phyloP scores from a whole-genome alignment of 352 stramenopile species.

The Peronospora tabacina region DNA sequence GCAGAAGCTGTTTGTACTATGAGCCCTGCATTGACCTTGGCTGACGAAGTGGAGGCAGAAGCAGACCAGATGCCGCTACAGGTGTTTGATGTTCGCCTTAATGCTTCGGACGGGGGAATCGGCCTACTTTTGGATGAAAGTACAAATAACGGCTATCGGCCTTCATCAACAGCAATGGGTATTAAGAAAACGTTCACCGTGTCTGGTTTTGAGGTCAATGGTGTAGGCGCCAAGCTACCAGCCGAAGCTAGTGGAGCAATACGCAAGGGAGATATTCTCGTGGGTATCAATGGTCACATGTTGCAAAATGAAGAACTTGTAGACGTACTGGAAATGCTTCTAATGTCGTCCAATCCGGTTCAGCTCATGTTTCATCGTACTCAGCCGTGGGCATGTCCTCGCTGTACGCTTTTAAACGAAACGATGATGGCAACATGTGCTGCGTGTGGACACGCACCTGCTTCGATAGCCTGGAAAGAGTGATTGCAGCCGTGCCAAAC shows the following conservation, averaged over 20 bases:
- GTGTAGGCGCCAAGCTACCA: conserved; percentile 49
- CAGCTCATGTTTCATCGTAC: conserved; percentile 55
- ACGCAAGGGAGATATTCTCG: conserved; percentile 41
- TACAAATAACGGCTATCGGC: background rate
- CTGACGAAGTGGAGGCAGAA: conserved; percentile 3
- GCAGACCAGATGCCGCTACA: conserved; percentile 22
- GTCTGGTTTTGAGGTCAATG: conserved; percentile 57
- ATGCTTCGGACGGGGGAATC: conserved; percentile 62
- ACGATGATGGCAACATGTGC: conserved; percentile 29
- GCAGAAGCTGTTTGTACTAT: background rate
- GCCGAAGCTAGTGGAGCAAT: conserved; percentile 69
- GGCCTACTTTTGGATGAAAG: conserved; percentile 51
- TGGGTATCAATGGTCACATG: conserved; percentile 50
- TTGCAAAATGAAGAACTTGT: conserved; percentile 40
- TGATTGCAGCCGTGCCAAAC: background rate
- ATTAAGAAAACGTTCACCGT: conserved; percentile 38
- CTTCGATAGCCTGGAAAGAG: background rate
- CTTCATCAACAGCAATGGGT: background rate
- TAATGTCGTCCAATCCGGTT: conserved; percentile 62
- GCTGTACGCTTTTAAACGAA: conserved; percentile 71
- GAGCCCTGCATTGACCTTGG: background rate
- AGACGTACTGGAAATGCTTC: conserved; percentile 60
- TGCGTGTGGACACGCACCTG: conserved; percentile 39
- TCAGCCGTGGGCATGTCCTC: conserved; percentile 55
- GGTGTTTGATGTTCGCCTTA: conserved; percentile 49